These are phyloP conservation scores for Brassica carinata DNA, from an alignment of 345 rosid species.

Conservation along the genomic window DNA sequence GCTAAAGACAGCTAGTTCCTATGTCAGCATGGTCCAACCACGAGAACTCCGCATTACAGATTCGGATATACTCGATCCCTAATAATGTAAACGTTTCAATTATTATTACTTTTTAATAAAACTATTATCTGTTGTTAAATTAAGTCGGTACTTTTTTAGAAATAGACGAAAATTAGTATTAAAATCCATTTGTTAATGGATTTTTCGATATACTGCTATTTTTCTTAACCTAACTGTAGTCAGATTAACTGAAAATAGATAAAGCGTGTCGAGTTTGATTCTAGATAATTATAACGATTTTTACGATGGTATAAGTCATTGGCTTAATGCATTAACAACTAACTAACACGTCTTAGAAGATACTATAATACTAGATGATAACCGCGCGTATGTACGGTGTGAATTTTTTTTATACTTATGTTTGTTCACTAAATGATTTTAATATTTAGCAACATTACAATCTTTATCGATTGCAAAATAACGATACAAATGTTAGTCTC, in stretches of 20 bases:
- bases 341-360: conserved; percentile 6
- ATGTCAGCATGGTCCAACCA: conserved; percentile 49
- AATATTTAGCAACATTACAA: too few species aligned
- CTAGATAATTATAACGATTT: not conserved
- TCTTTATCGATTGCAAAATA: too few species aligned
- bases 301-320: not conserved
- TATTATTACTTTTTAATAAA: not conserved
- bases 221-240: conserved; percentile 3
- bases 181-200: conserved; percentile 1
- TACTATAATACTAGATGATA: not conserved
- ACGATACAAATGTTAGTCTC: too few species aligned
- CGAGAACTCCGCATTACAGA: not conserved
- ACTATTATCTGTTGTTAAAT: not conserved
- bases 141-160: conserved; percentile 1
- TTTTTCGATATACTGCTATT: not conserved
- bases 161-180: not conserved
- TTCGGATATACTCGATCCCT: conserved; percentile 58
- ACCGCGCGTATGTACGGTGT: too few species aligned
- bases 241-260: not conserved
- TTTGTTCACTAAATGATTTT: too few species aligned
- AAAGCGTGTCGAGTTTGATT: conserved; percentile 9
- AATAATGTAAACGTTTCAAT: not conserved
- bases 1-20: conserved; percentile 47
- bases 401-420: too few species aligned
- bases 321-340: not conserved